Conservation (phyloP, 1,284 basidiomycete species). For the Sanguinoderma infundibulare region DNA sequence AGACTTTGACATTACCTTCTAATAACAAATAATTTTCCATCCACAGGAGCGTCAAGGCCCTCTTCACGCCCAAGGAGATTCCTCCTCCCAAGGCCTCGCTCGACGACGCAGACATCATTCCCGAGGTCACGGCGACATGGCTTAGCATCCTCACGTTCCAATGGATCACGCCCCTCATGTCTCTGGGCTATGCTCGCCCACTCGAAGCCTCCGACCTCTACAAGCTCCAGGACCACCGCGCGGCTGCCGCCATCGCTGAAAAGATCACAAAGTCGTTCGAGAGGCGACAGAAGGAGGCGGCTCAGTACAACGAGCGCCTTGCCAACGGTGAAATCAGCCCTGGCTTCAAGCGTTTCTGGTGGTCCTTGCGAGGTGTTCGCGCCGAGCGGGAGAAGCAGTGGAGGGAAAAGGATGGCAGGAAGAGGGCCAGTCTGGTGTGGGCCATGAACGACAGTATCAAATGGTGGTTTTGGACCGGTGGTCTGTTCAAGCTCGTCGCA, state of each 20-base stretch:
- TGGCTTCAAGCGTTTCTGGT: slow-evolving; percentile 57
- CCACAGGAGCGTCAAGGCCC: slow-evolving; percentile 23
- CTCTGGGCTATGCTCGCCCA: slow-evolving; percentile 75
- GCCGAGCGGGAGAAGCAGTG: slow-evolving; percentile 64
- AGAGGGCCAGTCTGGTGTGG: slow-evolving; percentile 69
- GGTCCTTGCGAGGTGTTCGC: slow-evolving; percentile 60
- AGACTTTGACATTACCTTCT: not conserved
- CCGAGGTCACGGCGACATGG: slow-evolving; percentile 54
- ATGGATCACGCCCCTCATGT: slow-evolving; percentile 81
- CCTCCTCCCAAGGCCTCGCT: slow-evolving; percentile 54
- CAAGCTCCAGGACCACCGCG: slow-evolving; percentile 71
- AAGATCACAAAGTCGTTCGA: slow-evolving; percentile 72
- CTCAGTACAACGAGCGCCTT: slow-evolving; percentile 73
- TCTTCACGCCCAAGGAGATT: slow-evolving; percentile 36
- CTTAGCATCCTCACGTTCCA: slow-evolving; percentile 59
- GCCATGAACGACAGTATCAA: slow-evolving; percentile 86
- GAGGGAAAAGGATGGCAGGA: slow-evolving; percentile 67
- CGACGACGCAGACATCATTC: slow-evolving; percentile 55
- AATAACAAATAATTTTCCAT: not conserved
- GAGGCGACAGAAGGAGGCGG: slow-evolving; percentile 58
- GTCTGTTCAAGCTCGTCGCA: slow-evolving; percentile 75
- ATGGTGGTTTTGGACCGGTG: slow-evolving; percentile 84
- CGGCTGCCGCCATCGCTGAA: slow-evolving; percentile 62
- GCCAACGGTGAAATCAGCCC: slow-evolving; percentile 67
- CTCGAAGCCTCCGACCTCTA: slow-evolving; percentile 87